phyloP scores from a whole-genome alignment of 345 rosid genomes.

The Eucalyptus globulus region DNA sequence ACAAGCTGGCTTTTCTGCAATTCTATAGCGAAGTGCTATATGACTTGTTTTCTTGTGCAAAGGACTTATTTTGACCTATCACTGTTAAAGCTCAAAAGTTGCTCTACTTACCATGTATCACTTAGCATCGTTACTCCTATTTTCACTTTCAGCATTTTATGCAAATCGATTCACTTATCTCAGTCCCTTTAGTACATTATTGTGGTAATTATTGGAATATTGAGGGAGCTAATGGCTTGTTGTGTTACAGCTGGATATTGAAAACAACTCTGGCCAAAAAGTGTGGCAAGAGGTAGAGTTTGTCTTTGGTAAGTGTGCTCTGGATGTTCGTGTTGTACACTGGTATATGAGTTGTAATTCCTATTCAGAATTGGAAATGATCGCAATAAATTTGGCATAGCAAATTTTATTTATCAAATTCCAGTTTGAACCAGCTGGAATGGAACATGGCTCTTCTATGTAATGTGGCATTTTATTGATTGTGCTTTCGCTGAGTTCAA shows the following conservation, averaged over 20 bases:
- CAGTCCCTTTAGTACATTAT: not conserved
- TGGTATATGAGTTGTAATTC: not conserved
- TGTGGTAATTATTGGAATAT: not conserved
- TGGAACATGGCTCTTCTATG: not conserved
- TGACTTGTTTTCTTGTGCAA: not conserved
- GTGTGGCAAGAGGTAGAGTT: slow-evolving; percentile 86
- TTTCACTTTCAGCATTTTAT: not conserved
- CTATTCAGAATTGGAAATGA: not conserved
- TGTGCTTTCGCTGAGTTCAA: not conserved
- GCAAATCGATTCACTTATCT: not conserved
- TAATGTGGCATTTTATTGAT: not conserved
- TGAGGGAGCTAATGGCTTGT: not conserved
- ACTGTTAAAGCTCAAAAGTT: not conserved
- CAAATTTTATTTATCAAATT: not conserved
- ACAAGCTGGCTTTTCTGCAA: not conserved
- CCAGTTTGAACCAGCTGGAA: not conserved
- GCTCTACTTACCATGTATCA: not conserved
- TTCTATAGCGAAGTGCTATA: not conserved
- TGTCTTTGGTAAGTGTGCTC: slow-evolving; percentile 62
- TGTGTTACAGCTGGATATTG: slow-evolving; percentile 74
- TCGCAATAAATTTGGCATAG: not conserved
- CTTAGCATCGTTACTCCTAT: not conserved
- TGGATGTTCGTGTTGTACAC: not conserved
- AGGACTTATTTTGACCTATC: not conserved
- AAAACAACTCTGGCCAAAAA: slow-evolving; percentile 74